phyloP scores from a whole-genome alignment of 2,329 filamentous ascomycete genomes.

The Fusarium sp. region DNA sequence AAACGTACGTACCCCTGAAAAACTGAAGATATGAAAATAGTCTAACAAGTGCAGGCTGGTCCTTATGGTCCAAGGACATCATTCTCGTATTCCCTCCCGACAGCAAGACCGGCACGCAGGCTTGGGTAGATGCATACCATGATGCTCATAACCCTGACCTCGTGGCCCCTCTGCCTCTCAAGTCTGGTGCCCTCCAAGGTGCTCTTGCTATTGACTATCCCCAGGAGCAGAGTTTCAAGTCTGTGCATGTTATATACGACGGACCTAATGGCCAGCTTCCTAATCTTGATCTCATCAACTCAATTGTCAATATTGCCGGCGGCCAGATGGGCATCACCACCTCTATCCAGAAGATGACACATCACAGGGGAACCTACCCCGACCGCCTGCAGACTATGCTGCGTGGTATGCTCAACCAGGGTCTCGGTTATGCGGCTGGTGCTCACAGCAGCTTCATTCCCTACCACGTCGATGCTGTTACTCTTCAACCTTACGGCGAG shows the following conservation, averaged over 20 bases:
- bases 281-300: slow-evolving; percentile 96
- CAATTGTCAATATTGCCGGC: slow-evolving; percentile 84
- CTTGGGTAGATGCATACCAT: slow-evolving; percentile 98
- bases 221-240: slow-evolving; percentile 84
- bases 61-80: slow-evolving; percentile 98
- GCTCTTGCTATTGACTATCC: slow-evolving; percentile 95
- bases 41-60: slow-evolving; percentile 74
- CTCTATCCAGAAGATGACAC: slow-evolving; percentile 87
- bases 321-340: slow-evolving; percentile 92
- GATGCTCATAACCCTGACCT: slow-evolving; percentile 79
- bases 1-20: slow-evolving; percentile 67
- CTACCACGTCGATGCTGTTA: slow-evolving; percentile 97
- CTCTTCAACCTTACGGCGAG: slow-evolving; percentile 86
- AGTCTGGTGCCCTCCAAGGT: slow-evolving; percentile 92
- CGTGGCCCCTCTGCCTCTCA: slow-evolving; percentile 83
- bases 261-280: slow-evolving; percentile 95
- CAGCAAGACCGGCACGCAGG: slow-evolving; percentile 89
- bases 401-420: slow-evolving; percentile 91
- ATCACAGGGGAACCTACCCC: slow-evolving; percentile 81
- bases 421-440: slow-evolving; percentile 86
- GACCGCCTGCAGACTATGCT: slow-evolving; percentile 90
- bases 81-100: slow-evolving; percentile 91
- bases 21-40: not conserved
- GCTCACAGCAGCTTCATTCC: slow-evolving; percentile 97
- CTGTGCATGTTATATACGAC: slow-evolving; percentile 92